Evolutionary conservation across 2,329 filamentous ascomycete species (phyloP).

Genomic region (Stagonosporopsis tanaceti): DNA sequence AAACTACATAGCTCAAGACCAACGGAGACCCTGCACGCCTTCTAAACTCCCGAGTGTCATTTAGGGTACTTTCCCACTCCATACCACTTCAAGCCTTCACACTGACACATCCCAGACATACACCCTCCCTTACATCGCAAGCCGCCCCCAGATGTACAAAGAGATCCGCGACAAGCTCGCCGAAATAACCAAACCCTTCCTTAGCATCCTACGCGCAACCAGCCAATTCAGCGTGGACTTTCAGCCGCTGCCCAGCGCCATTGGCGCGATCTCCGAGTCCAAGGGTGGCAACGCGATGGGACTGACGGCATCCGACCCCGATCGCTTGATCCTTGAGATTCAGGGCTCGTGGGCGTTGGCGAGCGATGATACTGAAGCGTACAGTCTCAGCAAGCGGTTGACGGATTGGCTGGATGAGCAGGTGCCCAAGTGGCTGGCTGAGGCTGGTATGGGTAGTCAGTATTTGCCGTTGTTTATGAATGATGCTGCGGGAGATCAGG

Average conservation of each 20-base stretch:
- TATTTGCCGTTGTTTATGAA: constrained; percentile 38
- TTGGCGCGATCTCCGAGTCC: constrained; percentile 27
- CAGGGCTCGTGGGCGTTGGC: constrained; percentile 29
- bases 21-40: constrained; percentile 1
- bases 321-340: constrained; percentile 33
- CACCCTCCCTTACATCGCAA: constrained; percentile 35
- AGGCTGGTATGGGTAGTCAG: constrained; percentile 28
- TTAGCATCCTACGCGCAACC: constrained; percentile 24
- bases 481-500: constrained; percentile 34
- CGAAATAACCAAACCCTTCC: constrained; percentile 33
- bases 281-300: constrained; percentile 39
- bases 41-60: constrained; percentile 1
- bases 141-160: constrained; percentile 44
- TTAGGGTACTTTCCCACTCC: not conserved
- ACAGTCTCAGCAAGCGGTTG: constrained; percentile 25
- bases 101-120: constrained; percentile 30
- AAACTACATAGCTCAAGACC: constrained; percentile 1
- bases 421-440: constrained; percentile 32
- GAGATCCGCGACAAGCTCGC: constrained; percentile 45
- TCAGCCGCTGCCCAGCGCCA: constrained; percentile 31
- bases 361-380: constrained; percentile 25
- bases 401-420: constrained; percentile 34
- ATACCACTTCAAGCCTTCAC: not conserved
- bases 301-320: constrained; percentile 28
- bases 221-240: constrained; percentile 36